Evolutionary conservation across 116 monocot species (phyloP), one percentile per base, ranked within the genome.

Genomic region (Dioscorea cayenensis): DNA sequence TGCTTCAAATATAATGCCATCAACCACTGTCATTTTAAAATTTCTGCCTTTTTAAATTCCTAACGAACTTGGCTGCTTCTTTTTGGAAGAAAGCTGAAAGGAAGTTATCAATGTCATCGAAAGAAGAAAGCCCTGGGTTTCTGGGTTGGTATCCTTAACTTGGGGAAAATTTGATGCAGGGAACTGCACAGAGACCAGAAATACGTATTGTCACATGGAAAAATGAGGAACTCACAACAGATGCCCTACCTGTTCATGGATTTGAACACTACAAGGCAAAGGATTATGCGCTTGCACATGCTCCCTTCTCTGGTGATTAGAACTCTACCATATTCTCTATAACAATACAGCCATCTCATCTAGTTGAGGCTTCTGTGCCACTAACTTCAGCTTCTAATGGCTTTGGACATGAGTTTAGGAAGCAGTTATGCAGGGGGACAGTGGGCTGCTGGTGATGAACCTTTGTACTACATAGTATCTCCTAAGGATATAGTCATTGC

Each of bases 391-490:
- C 50, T 69, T 49, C 17, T 19, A 66, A 51, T 78, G 14, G n/a
- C 64, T 73, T 50, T 70, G 63, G 23, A 72, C 79, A 74, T 51
- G 18, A 66, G 71, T 80, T 48, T 74, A 99, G 99, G 99, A 79
- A 99, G 89, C 72, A 99, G 99, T 74, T 89, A 99, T 84, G 99
- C 94, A 65, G 99, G 91, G 75, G 94, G 91, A 29, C 99, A 99
- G 74, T 99, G 99, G 99, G 94, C 99, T 74, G 85, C 86, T 72
- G 99, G 99, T 63, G 94, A 99, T 71, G 99, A 99, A 80, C 99
- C 99, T 77, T 74, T 91, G 49, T 99, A 99, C 65, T 99, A 99
- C 78, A 82, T 99, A 61, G 89, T 99, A 58, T 99, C 94, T 82
- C 94, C 99, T 32, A 99, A 99, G 66, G 99, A 99, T 85, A 79